Percentiles rank a stretch among this genome's conserved stretches.
These are phyloP conservation scores for Hypoxylon crocopeplum DNA, from an alignment of 495 filamentous ascomycete species.

Conservation along the genomic window DNA sequence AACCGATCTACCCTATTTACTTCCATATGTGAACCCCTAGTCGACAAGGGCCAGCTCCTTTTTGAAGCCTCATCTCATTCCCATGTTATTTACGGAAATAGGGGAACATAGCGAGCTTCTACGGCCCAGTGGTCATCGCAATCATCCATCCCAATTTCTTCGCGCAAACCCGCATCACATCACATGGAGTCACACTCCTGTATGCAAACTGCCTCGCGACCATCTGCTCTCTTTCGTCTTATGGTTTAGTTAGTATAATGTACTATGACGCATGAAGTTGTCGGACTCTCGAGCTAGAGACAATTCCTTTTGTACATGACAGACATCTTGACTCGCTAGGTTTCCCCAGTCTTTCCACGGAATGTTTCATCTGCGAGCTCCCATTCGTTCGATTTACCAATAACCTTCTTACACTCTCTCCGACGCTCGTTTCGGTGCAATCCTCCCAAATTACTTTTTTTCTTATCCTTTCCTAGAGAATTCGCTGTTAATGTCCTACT, in stretches of 20 bases:
- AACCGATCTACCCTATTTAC: conserved; percentile 32
- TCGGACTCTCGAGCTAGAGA: conserved; percentile 22
- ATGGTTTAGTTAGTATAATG: conserved; percentile 8
- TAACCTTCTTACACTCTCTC: conserved; percentile 26
- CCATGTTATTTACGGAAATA: conserved; percentile 28
- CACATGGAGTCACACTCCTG: conserved; percentile 21
- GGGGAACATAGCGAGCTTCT: conserved; percentile 15
- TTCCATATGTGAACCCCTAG: conserved; percentile 26
- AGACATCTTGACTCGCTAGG: conserved; percentile 13
- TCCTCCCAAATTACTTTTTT: conserved; percentile 1
- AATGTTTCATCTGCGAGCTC: conserved; percentile 38
- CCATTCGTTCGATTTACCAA: conserved; percentile 27
- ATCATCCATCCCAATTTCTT: conserved; percentile 10
- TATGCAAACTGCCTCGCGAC: conserved; percentile 5
- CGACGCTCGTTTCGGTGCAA: conserved; percentile 22
- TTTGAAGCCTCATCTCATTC: conserved; percentile 32
- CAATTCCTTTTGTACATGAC: conserved; percentile 20
- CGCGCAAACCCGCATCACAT: conserved; percentile 16
- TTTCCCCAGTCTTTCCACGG: conserved; percentile 34
- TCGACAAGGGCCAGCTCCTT: conserved; percentile 25
- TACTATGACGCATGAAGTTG: conserved; percentile 29
- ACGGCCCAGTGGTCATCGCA: conserved; percentile 16
- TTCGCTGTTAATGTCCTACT: conserved; percentile 14
- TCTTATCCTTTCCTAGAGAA: conserved; percentile 10
- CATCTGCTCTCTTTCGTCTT: neutral